These are phyloP conservation scores for Ophiosphaerella narmari DNA, from an alignment of 2,329 filamentous ascomycete species.

Conservation along the genomic window DNA sequence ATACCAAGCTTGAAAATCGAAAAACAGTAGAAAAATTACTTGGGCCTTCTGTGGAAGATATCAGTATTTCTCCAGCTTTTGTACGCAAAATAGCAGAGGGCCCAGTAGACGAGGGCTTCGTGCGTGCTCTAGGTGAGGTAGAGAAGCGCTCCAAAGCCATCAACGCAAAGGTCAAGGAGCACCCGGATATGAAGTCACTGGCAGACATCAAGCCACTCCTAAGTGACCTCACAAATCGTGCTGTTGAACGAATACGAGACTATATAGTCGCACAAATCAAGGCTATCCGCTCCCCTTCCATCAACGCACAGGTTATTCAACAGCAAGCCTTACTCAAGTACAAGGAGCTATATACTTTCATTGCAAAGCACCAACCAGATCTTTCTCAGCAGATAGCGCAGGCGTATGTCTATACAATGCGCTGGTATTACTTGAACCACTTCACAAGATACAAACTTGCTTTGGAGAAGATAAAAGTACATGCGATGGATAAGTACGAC, in stretches of 20 bases:
- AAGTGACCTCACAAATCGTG: conserved; percentile 82
- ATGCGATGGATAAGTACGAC: conserved; percentile 81
- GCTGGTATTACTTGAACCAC: conserved; percentile 94
- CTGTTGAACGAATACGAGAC: conserved; percentile 91
- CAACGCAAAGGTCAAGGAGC: conserved; percentile 67
- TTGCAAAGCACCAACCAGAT: conserved; percentile 79
- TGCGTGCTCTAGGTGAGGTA: conserved; percentile 79
- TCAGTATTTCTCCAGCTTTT: conserved; percentile 82
- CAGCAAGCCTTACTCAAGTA: conserved; percentile 88
- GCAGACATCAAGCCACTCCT: conserved; percentile 85
- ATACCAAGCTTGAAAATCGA: conserved; percentile 83
- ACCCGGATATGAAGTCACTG: conserved; percentile 69
- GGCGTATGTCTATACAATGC: conserved; percentile 97
- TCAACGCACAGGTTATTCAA: conserved; percentile 96
- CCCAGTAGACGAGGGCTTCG: conserved; percentile 86
- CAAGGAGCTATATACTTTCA: conserved; percentile 85
- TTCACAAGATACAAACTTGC: conserved; percentile 87
- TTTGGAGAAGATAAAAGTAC: conserved; percentile 81
- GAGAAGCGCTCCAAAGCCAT: conserved; percentile 77
- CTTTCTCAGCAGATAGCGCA: conserved; percentile 88
- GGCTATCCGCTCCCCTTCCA: conserved; percentile 88
- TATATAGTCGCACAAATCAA: conserved; percentile 95
- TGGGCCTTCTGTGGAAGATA: conserved; percentile 86
- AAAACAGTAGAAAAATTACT: conserved; percentile 87
- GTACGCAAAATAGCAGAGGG: conserved; percentile 88